Conservation (phyloP, 108 stramenopile genomes). For the Skeletonema tropicum region DNA sequence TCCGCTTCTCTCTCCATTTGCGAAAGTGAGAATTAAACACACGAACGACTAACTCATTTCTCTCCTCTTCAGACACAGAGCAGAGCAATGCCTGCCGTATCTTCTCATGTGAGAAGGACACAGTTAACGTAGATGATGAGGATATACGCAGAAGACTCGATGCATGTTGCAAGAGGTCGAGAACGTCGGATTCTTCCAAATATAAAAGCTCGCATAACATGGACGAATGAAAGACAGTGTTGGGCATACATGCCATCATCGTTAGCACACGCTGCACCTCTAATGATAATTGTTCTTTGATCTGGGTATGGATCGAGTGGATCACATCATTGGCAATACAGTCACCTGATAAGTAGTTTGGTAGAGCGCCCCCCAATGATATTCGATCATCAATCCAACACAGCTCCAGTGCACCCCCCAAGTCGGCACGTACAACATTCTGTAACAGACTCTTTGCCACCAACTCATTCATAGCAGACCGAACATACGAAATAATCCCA, state of each 20-base stretch:
- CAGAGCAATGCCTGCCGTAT: neutral
- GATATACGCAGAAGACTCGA: conserved; percentile 2
- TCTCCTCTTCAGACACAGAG: neutral
- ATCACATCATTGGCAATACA: neutral
- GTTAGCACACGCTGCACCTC: neutral
- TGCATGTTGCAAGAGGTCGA: neutral
- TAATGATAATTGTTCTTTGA: neutral
- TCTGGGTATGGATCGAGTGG: neutral
- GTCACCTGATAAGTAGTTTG: neutral
- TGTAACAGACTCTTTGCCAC: neutral
- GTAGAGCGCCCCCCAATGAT: neutral
- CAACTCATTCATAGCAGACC: neutral
- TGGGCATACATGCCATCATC: conserved; percentile 6
- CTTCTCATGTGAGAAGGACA: neutral
- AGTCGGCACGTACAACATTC: neutral
- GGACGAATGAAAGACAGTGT: neutral
- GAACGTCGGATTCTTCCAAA: neutral
- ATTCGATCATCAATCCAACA: neutral
- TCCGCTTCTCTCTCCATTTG: conserved; percentile 4
- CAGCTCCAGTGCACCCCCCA: neutral
- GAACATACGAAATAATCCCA: neutral
- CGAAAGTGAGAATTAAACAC: conserved; percentile 6
- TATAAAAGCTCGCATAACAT: neutral
- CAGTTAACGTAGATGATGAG: neutral
- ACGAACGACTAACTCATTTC: neutral